Evolutionary conservation across 352 stramenopile species (phyloP).

Genomic region (Pythium diclinum): DNA sequence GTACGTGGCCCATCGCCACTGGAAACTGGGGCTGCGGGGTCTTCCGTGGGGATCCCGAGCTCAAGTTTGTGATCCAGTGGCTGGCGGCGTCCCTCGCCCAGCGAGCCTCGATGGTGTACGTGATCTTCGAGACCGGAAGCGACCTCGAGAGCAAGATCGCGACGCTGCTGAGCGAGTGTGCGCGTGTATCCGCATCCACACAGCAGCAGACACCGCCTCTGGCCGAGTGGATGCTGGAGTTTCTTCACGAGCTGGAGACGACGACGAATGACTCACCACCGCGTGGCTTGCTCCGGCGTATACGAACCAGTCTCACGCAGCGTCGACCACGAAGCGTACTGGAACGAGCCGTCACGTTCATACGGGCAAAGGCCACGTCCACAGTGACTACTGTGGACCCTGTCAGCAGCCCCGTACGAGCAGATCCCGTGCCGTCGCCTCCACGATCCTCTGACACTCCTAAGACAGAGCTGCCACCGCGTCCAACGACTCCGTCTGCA

Average conservation of each 20-base stretch:
- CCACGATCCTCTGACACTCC: not conserved
- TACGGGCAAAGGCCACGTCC: not conserved
- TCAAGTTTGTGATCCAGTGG: conserved; percentile 86
- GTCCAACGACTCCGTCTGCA: not conserved
- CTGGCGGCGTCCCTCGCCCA: conserved; percentile 55
- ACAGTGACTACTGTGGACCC: not conserved
- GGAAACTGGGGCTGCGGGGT: conserved; percentile 85
- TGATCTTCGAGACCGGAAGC: conserved; percentile 48
- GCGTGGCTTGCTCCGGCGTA: not conserved
- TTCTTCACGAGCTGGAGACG: conserved; percentile 12
- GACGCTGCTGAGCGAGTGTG: conserved; percentile 13
- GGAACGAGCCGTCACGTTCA: conserved; percentile 7
- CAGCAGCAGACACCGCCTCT: not conserved
- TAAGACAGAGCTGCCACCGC: not conserved
- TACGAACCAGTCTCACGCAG: not conserved
- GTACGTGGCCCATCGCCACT: conserved; percentile 56
- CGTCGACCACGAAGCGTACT: conserved; percentile 2
- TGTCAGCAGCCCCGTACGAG: not conserved
- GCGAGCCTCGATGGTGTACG: conserved; percentile 51
- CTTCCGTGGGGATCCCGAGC: conserved; percentile 63
- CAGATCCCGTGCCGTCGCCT: not conserved
- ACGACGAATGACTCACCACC: not conserved
- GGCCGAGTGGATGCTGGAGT: conserved; percentile 10
- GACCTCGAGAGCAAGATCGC: conserved; percentile 45
- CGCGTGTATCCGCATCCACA: not conserved